Conservation (phyloP, 2,329 filamentous ascomycete species). For the Monascus ruber region DNA sequence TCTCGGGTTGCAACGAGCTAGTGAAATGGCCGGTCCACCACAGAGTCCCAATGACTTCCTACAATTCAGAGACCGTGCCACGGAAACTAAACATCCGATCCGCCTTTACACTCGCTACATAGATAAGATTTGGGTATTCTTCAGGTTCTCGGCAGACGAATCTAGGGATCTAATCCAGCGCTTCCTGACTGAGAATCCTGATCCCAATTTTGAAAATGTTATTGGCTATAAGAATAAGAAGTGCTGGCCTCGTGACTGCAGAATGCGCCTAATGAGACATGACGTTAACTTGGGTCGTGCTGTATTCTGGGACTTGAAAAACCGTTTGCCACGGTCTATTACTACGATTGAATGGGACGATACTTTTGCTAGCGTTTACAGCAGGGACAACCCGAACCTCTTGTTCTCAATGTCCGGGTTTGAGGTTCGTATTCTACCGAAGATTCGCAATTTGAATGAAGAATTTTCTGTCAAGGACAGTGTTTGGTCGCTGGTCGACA, state of each 20-base stretch:
- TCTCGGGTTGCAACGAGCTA: conserved; percentile 88
- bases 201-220: conserved; percentile 98
- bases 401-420: conserved; percentile 98
- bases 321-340: conserved; percentile 81
- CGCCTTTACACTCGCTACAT: conserved; percentile 96
- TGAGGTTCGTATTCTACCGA: conserved; percentile 90
- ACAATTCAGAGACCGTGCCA: conserved; percentile 87
- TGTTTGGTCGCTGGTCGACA: conserved; percentile 95
- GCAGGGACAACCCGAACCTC: conserved; percentile 90
- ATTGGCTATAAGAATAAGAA: conserved; percentile 99
- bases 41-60: conserved; percentile 94
- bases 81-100: conserved; percentile 87
- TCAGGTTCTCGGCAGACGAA: conserved; percentile 86
- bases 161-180: conserved; percentile 92
- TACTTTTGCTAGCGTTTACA: conserved; percentile 96
- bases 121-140: conserved; percentile 97
- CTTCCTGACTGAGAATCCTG: conserved; percentile 94
- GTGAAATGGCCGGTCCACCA: conserved; percentile 89
- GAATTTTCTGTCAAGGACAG: conserved; percentile 97
- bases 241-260: conserved; percentile 94
- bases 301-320: conserved; percentile 98
- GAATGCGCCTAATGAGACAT: conserved; percentile 97
- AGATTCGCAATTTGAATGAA: conserved; percentile 87
- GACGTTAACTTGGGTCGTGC: conserved; percentile 96
- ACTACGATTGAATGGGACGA: conserved; percentile 99